These are phyloP conservation scores for Coemansia sp. DNA, from an alignment of 192 early-diverging fungal genomes.

Conservation along the genomic window DNA sequence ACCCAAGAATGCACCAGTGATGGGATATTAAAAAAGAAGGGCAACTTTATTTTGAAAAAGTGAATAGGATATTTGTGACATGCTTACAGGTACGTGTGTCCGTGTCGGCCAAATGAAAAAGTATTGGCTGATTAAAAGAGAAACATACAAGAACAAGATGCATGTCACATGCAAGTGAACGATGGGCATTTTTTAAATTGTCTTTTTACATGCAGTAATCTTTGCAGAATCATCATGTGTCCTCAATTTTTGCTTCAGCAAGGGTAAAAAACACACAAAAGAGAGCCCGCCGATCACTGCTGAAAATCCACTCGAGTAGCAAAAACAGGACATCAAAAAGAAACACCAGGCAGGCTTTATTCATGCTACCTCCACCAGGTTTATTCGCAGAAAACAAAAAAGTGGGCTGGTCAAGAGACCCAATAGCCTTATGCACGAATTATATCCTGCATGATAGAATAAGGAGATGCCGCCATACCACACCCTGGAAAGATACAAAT, in stretches of 20 bases:
- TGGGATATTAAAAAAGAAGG: background rate
- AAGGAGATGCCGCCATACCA: background rate
- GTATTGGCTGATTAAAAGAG: background rate
- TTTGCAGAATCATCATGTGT: background rate
- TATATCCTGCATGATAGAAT: conserved; percentile 18
- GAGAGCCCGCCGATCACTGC: background rate
- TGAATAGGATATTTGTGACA: background rate
- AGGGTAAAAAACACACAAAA: conserved; percentile 1
- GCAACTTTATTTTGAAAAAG: background rate
- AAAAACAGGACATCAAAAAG: background rate
- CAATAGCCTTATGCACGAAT: conserved; percentile 7
- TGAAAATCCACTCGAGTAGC: background rate
- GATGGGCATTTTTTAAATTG: background rate
- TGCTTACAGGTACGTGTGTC: background rate
- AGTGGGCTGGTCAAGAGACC: conserved; percentile 7
- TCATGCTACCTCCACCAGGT: background rate
- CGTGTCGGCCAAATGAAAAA: background rate
- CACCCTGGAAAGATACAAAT: background rate
- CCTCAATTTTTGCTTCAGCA: background rate
- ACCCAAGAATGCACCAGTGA: background rate
- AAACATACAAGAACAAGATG: background rate
- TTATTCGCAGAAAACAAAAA: background rate
- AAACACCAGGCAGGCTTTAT: background rate
- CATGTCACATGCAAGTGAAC: conserved; percentile 13
- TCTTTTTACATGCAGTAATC: conserved; percentile 4